phyloP scores from a whole-genome alignment of 1,284 basidiomycete genomes.

The Bothia castanella region DNA sequence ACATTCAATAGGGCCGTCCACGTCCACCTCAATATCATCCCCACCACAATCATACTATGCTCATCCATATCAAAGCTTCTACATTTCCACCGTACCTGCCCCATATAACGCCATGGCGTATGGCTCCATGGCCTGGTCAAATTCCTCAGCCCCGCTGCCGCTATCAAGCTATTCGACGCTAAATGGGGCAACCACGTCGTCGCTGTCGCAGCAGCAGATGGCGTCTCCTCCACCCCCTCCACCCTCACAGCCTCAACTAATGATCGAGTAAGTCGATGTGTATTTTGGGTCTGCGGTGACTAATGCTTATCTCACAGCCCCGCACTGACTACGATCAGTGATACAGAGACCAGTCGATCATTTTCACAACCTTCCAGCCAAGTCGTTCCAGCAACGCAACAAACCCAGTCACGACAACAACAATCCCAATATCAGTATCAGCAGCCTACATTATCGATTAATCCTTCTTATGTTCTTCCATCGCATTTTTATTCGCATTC shows the following conservation, averaged over 20 bases:
- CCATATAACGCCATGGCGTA: constrained; percentile 55
- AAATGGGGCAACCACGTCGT: constrained; percentile 59
- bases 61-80: constrained; percentile 40
- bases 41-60: constrained; percentile 37
- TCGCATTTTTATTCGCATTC: constrained; percentile 39
- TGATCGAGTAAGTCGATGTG: constrained; percentile 49
- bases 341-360: constrained; percentile 33
- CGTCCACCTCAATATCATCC: constrained; percentile 39
- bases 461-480: constrained; percentile 38
- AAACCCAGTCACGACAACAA: constrained; percentile 37
- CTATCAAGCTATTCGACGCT: constrained; percentile 70
- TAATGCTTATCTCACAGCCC: constrained; percentile 38
- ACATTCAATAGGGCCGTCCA: constrained; percentile 27
- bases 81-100: constrained; percentile 39
- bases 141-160: constrained; percentile 47
- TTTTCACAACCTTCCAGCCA: constrained; percentile 36
- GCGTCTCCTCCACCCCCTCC: constrained; percentile 27
- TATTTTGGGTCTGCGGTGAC: constrained; percentile 1
- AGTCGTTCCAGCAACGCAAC: constrained; percentile 23
- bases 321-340: constrained; percentile 48
- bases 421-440: constrained; percentile 38
- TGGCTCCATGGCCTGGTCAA: constrained; percentile 44
- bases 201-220: constrained; percentile 32
- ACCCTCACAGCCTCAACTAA: constrained; percentile 38
- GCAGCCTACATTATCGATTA: constrained; percentile 38